These are phyloP conservation scores for Prunus salicina DNA, from an alignment of 306 rosid species.

Conservation along the genomic window DNA sequence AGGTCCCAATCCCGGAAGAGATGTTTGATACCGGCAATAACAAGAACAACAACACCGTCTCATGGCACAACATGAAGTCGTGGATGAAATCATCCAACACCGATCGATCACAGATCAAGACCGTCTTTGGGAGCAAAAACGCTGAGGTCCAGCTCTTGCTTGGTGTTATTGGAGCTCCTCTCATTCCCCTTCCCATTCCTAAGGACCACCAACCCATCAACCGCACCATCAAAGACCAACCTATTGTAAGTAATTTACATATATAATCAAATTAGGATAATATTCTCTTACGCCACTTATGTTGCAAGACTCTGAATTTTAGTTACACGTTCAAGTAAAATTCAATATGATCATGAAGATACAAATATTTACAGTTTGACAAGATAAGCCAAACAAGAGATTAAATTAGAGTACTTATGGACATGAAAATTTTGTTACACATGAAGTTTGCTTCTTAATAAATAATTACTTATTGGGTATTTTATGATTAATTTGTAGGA, in stretches of 20 bases:
- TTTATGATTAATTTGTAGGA: conserved; percentile 39
- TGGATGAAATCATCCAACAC: conserved; percentile 64
- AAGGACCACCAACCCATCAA: conserved; percentile 49
- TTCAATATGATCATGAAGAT: not conserved
- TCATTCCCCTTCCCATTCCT: conserved; percentile 65
- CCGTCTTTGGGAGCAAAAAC: conserved; percentile 55
- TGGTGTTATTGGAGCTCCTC: conserved; percentile 88
- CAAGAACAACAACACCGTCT: conserved; percentile 39
- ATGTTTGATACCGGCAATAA: conserved; percentile 35
- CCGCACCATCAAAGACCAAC: conserved; percentile 69
- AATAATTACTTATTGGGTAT: not conserved
- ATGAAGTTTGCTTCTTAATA: not conserved
- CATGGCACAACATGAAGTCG: conserved; percentile 78
- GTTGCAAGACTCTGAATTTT: not conserved
- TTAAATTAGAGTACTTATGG: no score
- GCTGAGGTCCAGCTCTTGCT: conserved; percentile 80
- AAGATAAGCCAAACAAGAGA: not conserved
- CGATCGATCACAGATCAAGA: conserved; percentile 38
- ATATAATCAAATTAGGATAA: not conserved
- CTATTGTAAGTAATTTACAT: conserved; percentile 48
- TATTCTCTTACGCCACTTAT: not conserved
- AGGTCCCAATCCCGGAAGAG: conserved; percentile 92
- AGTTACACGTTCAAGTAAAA: not conserved
- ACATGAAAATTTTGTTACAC: not conserved
- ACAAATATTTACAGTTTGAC: not conserved